Evolutionary conservation across 768 basidiomycete genomes (phyloP).

Genomic region (Tephrocybe sp.): DNA sequence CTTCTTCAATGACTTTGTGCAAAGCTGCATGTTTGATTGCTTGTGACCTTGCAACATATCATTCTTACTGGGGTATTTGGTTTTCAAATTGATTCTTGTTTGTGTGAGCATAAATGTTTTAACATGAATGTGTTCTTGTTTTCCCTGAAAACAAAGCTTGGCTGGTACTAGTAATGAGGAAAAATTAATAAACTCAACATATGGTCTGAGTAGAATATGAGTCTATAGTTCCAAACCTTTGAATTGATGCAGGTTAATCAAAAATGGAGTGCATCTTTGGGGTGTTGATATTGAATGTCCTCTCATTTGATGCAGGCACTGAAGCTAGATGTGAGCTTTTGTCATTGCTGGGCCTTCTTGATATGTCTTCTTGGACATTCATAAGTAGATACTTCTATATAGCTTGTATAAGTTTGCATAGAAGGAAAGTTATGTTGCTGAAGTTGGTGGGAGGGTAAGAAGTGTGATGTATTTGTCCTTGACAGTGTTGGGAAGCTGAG

Average conservation of each 20-base stretch:
- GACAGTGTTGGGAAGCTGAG: neutral
- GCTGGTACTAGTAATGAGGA: no score
- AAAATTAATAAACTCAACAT: neutral
- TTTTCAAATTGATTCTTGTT: constrained; percentile 15
- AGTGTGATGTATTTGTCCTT: no score
- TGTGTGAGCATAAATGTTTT: constrained; percentile 12
- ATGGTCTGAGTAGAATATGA: constrained; percentile 33
- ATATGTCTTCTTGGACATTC: constrained; percentile 4
- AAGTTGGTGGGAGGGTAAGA: no score
- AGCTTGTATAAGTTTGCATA: neutral
- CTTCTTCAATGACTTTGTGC: no score
- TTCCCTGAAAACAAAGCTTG: neutral
- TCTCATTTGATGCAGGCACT: neutral
- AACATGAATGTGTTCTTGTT: constrained; percentile 11
- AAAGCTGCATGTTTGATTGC: no score
- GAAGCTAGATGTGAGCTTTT: no score
- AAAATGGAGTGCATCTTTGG: constrained; percentile 32
- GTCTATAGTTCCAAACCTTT: constrained; percentile 28
- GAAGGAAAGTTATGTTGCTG: no score
- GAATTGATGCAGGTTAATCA: constrained; percentile 24
- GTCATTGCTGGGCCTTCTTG: no score
- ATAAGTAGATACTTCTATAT: neutral
- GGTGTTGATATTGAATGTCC: constrained; percentile 17
- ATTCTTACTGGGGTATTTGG: constrained; percentile 12
- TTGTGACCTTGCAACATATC: constrained; percentile 11